These are phyloP conservation scores for Thamnidium elegans DNA, from an alignment of 192 early-diverging fungal species.

Conservation along the genomic window DNA sequence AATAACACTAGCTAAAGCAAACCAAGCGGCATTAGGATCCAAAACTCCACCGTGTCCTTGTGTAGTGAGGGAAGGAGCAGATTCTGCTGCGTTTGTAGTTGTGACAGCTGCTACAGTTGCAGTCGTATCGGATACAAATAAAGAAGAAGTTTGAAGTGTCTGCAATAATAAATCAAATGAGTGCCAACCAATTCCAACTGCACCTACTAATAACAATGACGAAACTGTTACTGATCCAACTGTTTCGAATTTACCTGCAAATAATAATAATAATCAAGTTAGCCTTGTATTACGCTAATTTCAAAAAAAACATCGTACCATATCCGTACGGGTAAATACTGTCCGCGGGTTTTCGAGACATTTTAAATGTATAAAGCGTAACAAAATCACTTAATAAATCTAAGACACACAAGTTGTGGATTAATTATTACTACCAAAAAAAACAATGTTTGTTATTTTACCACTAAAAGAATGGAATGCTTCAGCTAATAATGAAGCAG, in stretches of 20 bases:
- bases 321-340: conserved; percentile 67
- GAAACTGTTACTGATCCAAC: conserved; percentile 66
- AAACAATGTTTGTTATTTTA: conserved; percentile 17
- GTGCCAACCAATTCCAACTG: conserved; percentile 63
- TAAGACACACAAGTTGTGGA: background rate
- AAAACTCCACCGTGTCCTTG: conserved; percentile 36
- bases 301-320: conserved; percentile 31
- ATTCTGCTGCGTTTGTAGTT: conserved; percentile 13
- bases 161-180: conserved; percentile 51
- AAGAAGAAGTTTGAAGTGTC: conserved; percentile 10
- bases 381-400: conserved; percentile 73
- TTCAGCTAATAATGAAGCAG: conserved; percentile 76
- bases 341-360: conserved; percentile 63
- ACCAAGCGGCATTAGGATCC: conserved; percentile 69
- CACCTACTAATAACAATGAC: conserved; percentile 63
- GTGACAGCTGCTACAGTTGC: conserved; percentile 11
- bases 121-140: conserved; percentile 7
- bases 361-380: conserved; percentile 73
- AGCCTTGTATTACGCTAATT: background rate
- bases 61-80: conserved; percentile 7
- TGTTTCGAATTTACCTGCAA: conserved; percentile 56
- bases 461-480: conserved; percentile 75
- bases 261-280: background rate
- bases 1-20: conserved; percentile 63
- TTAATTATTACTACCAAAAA: background rate